Evolutionary conservation across 352 stramenopile genomes (phyloP).

Genomic region (Globisporangium radiosum): DNA sequence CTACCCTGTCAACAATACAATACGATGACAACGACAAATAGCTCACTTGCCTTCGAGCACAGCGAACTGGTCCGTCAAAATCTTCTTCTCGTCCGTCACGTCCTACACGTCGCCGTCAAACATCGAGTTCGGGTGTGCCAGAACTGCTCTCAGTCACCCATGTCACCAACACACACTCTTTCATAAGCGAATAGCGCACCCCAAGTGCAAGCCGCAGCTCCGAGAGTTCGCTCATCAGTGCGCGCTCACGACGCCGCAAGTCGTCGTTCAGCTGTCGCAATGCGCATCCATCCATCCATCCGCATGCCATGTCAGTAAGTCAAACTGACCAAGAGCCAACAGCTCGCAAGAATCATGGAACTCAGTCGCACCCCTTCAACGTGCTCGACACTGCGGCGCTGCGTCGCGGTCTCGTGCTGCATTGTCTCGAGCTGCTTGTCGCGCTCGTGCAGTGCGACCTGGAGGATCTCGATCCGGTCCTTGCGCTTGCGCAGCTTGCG

Average conservation of each 20-base stretch:
- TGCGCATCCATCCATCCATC: neutral
- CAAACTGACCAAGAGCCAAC: too few species aligned
- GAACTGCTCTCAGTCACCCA: too few species aligned
- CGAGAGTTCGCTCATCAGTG: constrained; percentile 46
- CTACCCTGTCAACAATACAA: constrained; percentile 5
- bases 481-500: constrained; percentile 35
- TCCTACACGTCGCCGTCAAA: constrained; percentile 22
- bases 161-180: too few species aligned
- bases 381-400: constrained; percentile 30
- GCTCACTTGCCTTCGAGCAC: constrained; percentile 37
- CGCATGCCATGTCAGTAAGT: neutral
- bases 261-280: constrained; percentile 31
- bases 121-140: neutral
- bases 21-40: too few species aligned
- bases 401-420: constrained; percentile 30
- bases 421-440: constrained; percentile 38
- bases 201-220: constrained; percentile 38
- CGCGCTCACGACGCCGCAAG: constrained; percentile 39
- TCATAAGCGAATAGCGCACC: constrained; percentile 16
- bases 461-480: constrained; percentile 27
- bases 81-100: constrained; percentile 40
- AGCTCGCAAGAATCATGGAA: neutral
- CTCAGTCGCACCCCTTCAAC: constrained; percentile 32
- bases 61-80: constrained; percentile 44
- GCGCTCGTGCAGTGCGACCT: constrained; percentile 35